Evolutionary conservation across 768 basidiomycete genomes (phyloP).

Genomic region (Gyrodon lividus): DNA sequence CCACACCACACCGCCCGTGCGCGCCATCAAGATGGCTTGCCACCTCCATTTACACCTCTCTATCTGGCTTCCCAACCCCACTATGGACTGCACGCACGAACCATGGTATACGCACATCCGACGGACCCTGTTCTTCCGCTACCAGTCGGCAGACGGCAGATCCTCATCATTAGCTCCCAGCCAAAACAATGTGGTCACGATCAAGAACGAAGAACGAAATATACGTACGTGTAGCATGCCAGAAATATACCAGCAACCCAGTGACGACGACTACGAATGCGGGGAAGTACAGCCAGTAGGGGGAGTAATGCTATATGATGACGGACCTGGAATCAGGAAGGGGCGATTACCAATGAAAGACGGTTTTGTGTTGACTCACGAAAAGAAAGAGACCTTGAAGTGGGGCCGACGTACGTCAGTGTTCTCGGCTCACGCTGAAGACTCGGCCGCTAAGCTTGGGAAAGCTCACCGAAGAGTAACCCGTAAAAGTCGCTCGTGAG

Average conservation of each 20-base stretch:
- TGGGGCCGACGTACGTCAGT: not conserved
- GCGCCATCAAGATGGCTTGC: not conserved
- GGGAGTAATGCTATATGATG: slow-evolving; percentile 56
- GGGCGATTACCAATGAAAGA: no score
- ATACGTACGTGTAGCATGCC: slow-evolving; percentile 67
- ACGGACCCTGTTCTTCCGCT: slow-evolving; percentile 68
- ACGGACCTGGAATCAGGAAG: not conserved
- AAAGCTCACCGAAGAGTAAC: slow-evolving; percentile 54
- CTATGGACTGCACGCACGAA: slow-evolving; percentile 38
- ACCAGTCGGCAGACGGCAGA: no score
- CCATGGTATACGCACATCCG: slow-evolving; percentile 50
- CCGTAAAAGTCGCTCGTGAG: slow-evolving; percentile 82
- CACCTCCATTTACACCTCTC: not conserved
- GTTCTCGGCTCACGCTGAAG: not conserved
- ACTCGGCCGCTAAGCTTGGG: not conserved
- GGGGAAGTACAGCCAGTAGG: slow-evolving; percentile 84
- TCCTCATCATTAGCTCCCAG: not conserved
- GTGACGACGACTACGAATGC: slow-evolving; percentile 63
- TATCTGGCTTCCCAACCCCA: not conserved
- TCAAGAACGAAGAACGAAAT: not conserved
- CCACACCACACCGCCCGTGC: no score
- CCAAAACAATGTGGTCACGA: no score
- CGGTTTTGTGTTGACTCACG: not conserved
- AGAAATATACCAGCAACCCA: slow-evolving; percentile 78
- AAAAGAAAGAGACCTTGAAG: slow-evolving; percentile 5